These are phyloP conservation scores for Dendrocalamus latiflorus DNA, from an alignment of 202 grass and related monocot genomes.

Conservation along the genomic window DNA sequence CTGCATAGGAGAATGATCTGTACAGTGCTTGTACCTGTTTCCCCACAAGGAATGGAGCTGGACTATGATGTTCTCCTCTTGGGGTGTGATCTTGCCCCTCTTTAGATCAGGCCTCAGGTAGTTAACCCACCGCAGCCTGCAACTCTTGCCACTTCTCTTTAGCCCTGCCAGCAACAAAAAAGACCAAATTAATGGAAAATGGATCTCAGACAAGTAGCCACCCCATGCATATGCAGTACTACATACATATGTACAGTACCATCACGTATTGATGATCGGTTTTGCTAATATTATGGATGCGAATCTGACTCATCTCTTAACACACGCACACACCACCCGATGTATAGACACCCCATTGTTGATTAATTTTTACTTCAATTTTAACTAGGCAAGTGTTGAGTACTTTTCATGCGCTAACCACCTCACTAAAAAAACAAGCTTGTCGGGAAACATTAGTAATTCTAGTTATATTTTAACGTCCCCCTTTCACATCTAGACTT, in stretches of 20 bases:
- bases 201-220: neutral
- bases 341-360: too few relatives aligned
- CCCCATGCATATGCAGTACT: too few relatives aligned
- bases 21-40: constrained; percentile 69
- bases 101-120: constrained; percentile 92
- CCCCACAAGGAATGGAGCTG: constrained; percentile 90
- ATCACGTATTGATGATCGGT: too few relatives aligned
- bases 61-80: constrained; percentile 80
- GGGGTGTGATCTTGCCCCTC: constrained; percentile 79
- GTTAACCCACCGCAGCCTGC: constrained; percentile 92
- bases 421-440: neutral
- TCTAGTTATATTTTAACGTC: neutral
- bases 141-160: constrained; percentile 89
- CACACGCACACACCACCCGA: too few relatives aligned
- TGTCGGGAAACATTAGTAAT: neutral
- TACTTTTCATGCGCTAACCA: neutral
- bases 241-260: too few relatives aligned
- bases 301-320: too few relatives aligned
- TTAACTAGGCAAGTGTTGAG: too few relatives aligned
- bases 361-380: too few relatives aligned
- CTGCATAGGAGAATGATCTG: neutral
- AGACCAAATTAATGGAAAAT: neutral
- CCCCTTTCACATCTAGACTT: too few relatives aligned
- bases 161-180: constrained; percentile 38
- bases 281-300: too few relatives aligned